phyloP scores from a whole-genome alignment of 305 asterid genomes.

The Stenogyne calaminthoides region DNA sequence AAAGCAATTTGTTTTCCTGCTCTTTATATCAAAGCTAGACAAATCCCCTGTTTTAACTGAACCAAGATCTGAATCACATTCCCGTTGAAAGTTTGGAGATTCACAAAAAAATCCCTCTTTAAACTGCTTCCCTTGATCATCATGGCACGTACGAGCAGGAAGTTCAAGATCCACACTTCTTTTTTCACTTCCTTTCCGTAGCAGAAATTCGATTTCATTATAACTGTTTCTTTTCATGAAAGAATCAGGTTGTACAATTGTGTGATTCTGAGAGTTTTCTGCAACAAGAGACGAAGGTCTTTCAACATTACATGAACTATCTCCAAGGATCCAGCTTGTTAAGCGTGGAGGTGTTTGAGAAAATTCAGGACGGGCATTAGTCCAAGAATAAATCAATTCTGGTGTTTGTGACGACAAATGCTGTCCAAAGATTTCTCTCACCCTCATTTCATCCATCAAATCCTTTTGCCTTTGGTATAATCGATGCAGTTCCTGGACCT shows the following conservation, averaged over 20 bases:
- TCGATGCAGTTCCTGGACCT: constrained; percentile 83
- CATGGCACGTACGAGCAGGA: constrained; percentile 45
- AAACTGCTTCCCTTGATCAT: constrained; percentile 38
- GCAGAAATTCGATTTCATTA: constrained; percentile 31
- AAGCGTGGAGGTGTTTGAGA: constrained; percentile 38
- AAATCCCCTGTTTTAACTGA: constrained; percentile 33
- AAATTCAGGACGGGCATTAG: constrained; percentile 36
- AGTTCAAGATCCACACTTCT: constrained; percentile 51
- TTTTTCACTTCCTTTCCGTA: constrained; percentile 32
- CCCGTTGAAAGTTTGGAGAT: constrained; percentile 28
- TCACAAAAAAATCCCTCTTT: constrained; percentile 31
- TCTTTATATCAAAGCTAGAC: constrained; percentile 34
- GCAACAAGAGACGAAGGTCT: constrained; percentile 33
- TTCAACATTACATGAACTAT: constrained; percentile 35
- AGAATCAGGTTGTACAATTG: constrained; percentile 26
- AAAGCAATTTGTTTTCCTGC: constrained; percentile 35
- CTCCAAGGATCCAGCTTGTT: constrained; percentile 43
- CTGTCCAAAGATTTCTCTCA: constrained; percentile 36
- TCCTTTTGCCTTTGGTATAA: constrained; percentile 66
- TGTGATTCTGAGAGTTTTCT: constrained; percentile 24
- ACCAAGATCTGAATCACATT: constrained; percentile 36
- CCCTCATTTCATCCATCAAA: constrained; percentile 55
- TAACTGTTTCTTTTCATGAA: constrained; percentile 27
- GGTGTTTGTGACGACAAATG: constrained; percentile 40
- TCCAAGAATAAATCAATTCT: constrained; percentile 35